phyloP scores from a whole-genome alignment of 345 rosid species.

The Corymbia maculata region DNA sequence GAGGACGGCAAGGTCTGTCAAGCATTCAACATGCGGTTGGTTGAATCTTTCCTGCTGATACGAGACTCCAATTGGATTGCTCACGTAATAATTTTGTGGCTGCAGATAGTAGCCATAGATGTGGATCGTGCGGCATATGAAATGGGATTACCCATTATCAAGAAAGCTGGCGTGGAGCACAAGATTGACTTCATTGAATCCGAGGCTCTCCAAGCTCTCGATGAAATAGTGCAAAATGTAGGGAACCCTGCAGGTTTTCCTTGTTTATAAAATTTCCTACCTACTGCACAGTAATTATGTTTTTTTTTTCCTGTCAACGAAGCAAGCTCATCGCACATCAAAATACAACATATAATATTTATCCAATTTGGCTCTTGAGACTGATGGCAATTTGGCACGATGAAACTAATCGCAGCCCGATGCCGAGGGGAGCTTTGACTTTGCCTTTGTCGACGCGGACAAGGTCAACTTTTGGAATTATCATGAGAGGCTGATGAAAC shows the following conservation, averaged over 20 bases:
- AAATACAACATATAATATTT: neutral
- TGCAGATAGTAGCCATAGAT: conserved; percentile 19
- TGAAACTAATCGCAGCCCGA: conserved; percentile 9
- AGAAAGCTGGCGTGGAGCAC: conserved; percentile 30
- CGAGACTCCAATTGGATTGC: neutral
- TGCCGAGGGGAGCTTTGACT: conserved; percentile 35
- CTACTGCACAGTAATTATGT: neutral
- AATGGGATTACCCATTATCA: conserved; percentile 25
- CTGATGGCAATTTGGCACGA: neutral
- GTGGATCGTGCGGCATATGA: conserved; percentile 17
- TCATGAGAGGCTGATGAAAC: conserved; percentile 50
- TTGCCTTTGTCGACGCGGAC: conserved; percentile 57
- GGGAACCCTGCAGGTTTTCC: neutral
- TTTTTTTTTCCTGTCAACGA: neutral
- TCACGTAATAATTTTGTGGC: neutral
- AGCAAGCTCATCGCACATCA: neutral
- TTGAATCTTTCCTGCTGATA: neutral
- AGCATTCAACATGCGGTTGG: neutral
- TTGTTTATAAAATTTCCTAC: neutral
- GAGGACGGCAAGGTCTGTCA: conserved; percentile 45
- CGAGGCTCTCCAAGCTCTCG: conserved; percentile 23
- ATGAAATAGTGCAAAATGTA: conserved; percentile 17
- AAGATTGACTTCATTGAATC: conserved; percentile 31
- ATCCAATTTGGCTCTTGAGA: neutral
- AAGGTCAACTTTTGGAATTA: conserved; percentile 35